Evolutionary conservation across 139 green algal genomes (phyloP).

Genomic region (Micractinium conductrix): DNA sequence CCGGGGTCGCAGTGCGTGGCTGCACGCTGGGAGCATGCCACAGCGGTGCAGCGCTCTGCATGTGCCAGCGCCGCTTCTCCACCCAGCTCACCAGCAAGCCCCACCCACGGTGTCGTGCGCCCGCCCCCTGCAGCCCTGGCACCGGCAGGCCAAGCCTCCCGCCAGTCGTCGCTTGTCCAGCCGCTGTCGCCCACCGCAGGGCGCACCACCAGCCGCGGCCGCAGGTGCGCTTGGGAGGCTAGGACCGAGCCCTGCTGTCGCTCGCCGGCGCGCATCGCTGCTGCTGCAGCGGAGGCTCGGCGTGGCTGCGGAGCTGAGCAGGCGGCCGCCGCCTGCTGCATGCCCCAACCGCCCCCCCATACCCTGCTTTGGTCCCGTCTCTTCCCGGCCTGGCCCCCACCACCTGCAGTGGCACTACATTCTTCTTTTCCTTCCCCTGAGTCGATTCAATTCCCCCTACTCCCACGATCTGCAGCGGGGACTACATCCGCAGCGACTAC

Average conservation of each 20-base stretch:
- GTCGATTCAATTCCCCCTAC: no score
- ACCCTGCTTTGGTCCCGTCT: not conserved
- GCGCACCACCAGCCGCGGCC: conserved; percentile 24
- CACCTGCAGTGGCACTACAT: not conserved
- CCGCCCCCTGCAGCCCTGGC: not conserved
- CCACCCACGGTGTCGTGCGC: no score
- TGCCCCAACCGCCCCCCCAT: not conserved
- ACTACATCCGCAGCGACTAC: conserved; percentile 57
- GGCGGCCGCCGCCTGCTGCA: not conserved
- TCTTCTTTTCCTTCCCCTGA: not conserved
- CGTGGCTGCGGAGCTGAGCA: not conserved
- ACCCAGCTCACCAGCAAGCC: not conserved
- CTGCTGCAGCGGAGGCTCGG: not conserved
- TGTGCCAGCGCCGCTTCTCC: not conserved
- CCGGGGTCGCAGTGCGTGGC: not conserved
- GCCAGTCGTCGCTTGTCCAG: conserved; percentile 1
- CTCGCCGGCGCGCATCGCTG: not conserved
- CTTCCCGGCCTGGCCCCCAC: not conserved
- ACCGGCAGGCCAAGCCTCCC: not conserved
- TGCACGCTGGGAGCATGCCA: not conserved
- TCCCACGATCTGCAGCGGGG: conserved; percentile 6
- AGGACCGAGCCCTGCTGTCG: no score
- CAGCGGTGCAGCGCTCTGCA: not conserved
- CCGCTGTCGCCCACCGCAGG: conserved; percentile 12
- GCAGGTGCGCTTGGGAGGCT: conserved; percentile 14